phyloP scores from a whole-genome alignment of 2,329 filamentous ascomycete genomes.

The Tolypocladium sp. region DNA sequence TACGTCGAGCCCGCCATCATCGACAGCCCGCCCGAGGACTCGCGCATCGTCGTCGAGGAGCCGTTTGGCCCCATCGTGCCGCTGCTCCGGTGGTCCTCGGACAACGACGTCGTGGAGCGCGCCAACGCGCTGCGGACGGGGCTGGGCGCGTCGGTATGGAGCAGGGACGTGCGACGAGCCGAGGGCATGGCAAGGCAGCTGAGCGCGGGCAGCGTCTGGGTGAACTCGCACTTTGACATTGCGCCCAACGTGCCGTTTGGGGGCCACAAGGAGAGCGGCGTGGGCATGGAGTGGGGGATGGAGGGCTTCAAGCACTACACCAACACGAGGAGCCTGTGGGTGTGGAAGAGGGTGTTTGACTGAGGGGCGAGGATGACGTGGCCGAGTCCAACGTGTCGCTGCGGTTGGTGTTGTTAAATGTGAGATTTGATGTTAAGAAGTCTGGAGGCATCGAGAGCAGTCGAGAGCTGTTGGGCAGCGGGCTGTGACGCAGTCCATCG shows the following conservation, averaged over 20 bases:
- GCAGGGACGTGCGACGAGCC: constrained; percentile 39
- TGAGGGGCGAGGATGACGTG: not conserved
- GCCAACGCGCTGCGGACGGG: constrained; percentile 45
- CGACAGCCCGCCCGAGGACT: constrained; percentile 21
- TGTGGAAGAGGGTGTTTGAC: constrained; percentile 15
- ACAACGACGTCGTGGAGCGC: constrained; percentile 48
- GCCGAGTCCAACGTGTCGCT: no score
- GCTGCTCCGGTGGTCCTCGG: constrained; percentile 49
- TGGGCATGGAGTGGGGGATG: constrained; percentile 37
- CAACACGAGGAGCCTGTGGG: constrained; percentile 17
- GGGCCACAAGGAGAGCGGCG: constrained; percentile 41
- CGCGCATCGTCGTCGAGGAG: constrained; percentile 45
- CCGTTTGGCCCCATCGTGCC: constrained; percentile 52
- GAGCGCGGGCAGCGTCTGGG: constrained; percentile 50
- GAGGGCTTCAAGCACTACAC: constrained; percentile 24
- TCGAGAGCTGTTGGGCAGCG: no score
- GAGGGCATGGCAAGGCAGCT: constrained; percentile 42
- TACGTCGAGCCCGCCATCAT: constrained; percentile 10
- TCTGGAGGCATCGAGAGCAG: no score
- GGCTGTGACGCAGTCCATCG: no score
- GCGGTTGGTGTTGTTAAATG: no score
- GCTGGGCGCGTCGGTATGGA: constrained; percentile 50
- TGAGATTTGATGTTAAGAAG: no score
- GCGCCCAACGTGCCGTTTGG: constrained; percentile 31
- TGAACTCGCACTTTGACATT: constrained; percentile 40